These are phyloP conservation scores for Trichoderma asperellum DNA, from an alignment of 2,329 filamentous ascomycete species.

Conservation along the genomic window DNA sequence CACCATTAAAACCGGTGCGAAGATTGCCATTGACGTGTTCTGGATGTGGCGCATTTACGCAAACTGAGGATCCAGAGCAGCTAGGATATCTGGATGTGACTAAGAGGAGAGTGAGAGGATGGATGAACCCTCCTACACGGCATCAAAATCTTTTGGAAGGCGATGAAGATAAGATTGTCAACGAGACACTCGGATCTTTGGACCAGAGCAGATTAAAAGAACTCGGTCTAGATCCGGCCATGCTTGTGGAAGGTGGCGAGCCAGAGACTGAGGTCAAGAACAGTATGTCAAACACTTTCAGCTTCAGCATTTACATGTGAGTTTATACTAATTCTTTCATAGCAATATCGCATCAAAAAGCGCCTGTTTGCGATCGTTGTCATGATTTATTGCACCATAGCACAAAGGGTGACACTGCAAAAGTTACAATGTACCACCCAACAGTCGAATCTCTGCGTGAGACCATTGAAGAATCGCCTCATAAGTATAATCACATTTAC, in stretches of 20 bases:
- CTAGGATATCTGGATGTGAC: conserved; percentile 61
- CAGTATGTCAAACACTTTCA: conserved; percentile 14
- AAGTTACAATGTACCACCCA: conserved; percentile 74
- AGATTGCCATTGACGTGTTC: conserved; percentile 61
- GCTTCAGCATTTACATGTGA: neutral
- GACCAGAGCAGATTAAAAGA: conserved; percentile 48
- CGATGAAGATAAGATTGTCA: conserved; percentile 53
- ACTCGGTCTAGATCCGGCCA: conserved; percentile 52
- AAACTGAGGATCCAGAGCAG: conserved; percentile 54
- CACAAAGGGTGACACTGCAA: conserved; percentile 51
- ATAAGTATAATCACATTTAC: conserved; percentile 92
- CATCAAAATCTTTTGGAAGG: conserved; percentile 30
- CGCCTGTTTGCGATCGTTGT: conserved; percentile 83
- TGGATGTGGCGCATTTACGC: conserved; percentile 68
- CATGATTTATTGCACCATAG: conserved; percentile 80
- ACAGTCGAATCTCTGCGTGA: conserved; percentile 78
- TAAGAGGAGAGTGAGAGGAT: conserved; percentile 57
- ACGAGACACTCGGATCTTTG: conserved; percentile 49
- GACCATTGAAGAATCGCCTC: conserved; percentile 85
- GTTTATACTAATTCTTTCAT: neutral
- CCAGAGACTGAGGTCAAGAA: conserved; percentile 28
- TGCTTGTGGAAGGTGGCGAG: conserved; percentile 42
- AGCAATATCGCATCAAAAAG: conserved; percentile 37
- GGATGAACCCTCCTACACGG: conserved; percentile 39
- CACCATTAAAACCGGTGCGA: conserved; percentile 26